phyloP scores from a whole-genome alignment of 2,329 filamentous ascomycete species.

The Botrytis sinoallii region DNA sequence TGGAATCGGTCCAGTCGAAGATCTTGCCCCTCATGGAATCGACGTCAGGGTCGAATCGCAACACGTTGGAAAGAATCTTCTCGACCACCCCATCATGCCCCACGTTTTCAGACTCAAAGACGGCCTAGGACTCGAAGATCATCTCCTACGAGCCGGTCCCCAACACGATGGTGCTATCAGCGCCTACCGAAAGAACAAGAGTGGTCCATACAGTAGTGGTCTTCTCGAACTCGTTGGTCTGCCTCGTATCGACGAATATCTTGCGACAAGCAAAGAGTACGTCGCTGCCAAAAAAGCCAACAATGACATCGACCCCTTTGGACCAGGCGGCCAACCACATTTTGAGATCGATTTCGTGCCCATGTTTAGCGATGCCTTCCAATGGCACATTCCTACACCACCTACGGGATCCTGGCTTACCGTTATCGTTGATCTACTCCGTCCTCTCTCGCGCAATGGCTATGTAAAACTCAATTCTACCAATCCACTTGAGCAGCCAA shows the following conservation, averaged over 20 bases:
- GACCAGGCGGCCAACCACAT: conserved; percentile 54
- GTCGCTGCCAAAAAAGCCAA: conserved; percentile 42
- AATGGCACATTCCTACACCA: conserved; percentile 39
- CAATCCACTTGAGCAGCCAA: conserved; percentile 57
- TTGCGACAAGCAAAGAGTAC: conserved; percentile 50
- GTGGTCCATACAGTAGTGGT: conserved; percentile 43
- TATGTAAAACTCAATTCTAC: conserved; percentile 43
- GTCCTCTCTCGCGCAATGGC: conserved; percentile 44
- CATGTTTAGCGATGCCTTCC: conserved; percentile 50
- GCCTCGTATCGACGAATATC: conserved; percentile 53
- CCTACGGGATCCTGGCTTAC: conserved; percentile 51
- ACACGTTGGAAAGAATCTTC: conserved; percentile 26
- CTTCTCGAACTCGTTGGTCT: conserved; percentile 53
- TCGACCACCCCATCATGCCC: conserved; percentile 35
- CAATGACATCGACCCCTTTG: conserved; percentile 50
- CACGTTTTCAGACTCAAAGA: conserved; percentile 44
- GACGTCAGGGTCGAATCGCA: conserved; percentile 15
- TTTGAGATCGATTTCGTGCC: conserved; percentile 59
- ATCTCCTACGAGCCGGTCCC: conserved; percentile 40
- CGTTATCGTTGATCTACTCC: conserved; percentile 41
- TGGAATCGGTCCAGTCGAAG: conserved; percentile 33
- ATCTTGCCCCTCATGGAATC: conserved; percentile 23
- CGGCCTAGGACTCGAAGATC: conserved; percentile 40
- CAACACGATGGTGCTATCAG: conserved; percentile 41
- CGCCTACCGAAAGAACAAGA: conserved; percentile 42